phyloP scores from a whole-genome alignment of 345 rosid genomes.

The Eucalyptus decipiens region DNA sequence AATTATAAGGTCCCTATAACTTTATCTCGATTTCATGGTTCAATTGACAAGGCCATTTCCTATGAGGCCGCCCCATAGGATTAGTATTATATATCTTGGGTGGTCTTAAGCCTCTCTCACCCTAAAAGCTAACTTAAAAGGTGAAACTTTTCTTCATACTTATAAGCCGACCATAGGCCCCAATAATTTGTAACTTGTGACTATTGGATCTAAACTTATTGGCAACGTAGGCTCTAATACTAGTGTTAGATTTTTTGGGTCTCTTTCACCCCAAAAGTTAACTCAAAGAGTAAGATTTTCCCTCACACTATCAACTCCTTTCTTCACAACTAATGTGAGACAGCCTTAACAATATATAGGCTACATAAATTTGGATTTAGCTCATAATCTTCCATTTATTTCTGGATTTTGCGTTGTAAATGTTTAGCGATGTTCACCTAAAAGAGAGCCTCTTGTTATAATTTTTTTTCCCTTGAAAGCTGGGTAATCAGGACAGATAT shows the following conservation, averaged over 20 bases:
- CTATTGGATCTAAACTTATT: accelerated
- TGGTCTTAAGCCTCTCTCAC: too few relatives aligned
- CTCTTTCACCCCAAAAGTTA: too few relatives aligned
- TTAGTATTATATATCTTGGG: too few relatives aligned
- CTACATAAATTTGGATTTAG: background rate
- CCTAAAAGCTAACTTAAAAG: too few relatives aligned
- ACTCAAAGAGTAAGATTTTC: too few relatives aligned
- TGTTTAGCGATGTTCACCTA: background rate
- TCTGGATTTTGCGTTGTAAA: background rate
- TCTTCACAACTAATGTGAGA: too few relatives aligned
- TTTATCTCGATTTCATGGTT: too few relatives aligned
- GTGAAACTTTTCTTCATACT: too few relatives aligned
- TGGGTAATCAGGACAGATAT: background rate
- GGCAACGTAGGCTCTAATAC: accelerated
- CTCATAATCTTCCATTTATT: background rate
- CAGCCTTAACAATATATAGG: background rate
- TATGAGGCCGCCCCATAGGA: background rate
- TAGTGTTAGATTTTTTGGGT: too few relatives aligned
- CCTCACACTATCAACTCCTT: too few relatives aligned
- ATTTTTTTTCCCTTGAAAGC: background rate
- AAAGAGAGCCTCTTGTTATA: background rate
- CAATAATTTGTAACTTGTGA: too few relatives aligned
- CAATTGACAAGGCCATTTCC: background rate
- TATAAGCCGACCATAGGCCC: too few relatives aligned
- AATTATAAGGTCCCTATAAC: background rate